Evolutionary conservation across 225 moss, liverwort and hornwort genomes (phyloP).

Genomic region (Antitrichia curtipendula): DNA sequence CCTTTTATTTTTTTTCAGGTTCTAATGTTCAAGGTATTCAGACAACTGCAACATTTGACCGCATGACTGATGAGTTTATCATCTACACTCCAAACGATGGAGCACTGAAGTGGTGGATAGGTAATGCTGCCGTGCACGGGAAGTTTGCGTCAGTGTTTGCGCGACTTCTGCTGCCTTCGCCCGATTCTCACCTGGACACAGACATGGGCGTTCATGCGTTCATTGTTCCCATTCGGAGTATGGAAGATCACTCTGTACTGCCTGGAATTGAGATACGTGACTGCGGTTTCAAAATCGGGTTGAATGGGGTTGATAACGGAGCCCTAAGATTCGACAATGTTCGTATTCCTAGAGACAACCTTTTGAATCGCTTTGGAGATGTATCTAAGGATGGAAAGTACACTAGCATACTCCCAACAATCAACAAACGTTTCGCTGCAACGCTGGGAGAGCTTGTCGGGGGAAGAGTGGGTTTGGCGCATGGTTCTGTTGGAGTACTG

Average conservation of each 20-base stretch:
- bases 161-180: conserved; percentile 53
- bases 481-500: conserved; percentile 73
- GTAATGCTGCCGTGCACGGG: conserved; percentile 75
- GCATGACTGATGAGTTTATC: conserved; percentile 56
- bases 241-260: conserved; percentile 58
- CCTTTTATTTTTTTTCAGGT: conserved; percentile 10
- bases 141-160: conserved; percentile 83
- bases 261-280: conserved; percentile 78
- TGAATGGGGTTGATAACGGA: conserved; percentile 81
- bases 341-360: conserved; percentile 62
- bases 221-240: conserved; percentile 66
- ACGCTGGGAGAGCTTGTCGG: conserved; percentile 82
- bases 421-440: conserved; percentile 79
- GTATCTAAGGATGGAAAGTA: conserved; percentile 62
- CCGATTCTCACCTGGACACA: conserved; percentile 45
- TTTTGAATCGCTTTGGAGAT: conserved; percentile 80
- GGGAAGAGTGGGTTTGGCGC: conserved; percentile 69
- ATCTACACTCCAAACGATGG: conserved; percentile 72
- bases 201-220: conserved; percentile 85
- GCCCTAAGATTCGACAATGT: conserved; percentile 62
- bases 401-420: conserved; percentile 61
- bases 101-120: conserved; percentile 85
- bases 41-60: conserved; percentile 72
- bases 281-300: conserved; percentile 73
- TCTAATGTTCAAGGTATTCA: conserved; percentile 86